Conservation (phyloP, 257 asterid genomes). For the Penstemon newberryi region DNA sequence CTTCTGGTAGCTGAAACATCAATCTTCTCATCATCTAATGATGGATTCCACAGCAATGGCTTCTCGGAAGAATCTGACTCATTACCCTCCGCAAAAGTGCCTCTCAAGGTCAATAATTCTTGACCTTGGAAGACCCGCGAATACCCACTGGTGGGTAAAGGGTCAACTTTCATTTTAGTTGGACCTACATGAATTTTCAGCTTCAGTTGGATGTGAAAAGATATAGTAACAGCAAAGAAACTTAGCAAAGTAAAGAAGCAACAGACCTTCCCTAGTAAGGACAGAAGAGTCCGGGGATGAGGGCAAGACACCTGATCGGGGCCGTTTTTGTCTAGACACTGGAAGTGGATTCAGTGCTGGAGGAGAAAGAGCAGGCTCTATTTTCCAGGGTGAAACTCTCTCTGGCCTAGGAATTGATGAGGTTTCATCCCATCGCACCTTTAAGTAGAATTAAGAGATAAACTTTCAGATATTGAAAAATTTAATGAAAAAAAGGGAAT, state of each 20-base stretch:
- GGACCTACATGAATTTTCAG: slow-evolving; percentile 48
- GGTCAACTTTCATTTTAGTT: slow-evolving; percentile 66
- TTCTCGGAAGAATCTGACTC: slow-evolving; percentile 72
- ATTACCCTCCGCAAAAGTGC: slow-evolving; percentile 56
- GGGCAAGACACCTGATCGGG: slow-evolving; percentile 65
- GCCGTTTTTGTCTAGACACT: slow-evolving; percentile 71
- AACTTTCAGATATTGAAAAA: slow-evolving; percentile 21
- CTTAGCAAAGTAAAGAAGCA: slow-evolving; percentile 11
- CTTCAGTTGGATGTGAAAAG: slow-evolving; percentile 3
- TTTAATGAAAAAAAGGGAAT: slow-evolving; percentile 1
- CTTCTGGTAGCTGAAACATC: slow-evolving; percentile 48
- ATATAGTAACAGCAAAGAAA: slow-evolving; percentile 21
- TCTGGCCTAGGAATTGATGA: slow-evolving; percentile 87
- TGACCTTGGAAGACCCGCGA: slow-evolving; percentile 96
- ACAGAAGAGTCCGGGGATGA: slow-evolving; percentile 79
- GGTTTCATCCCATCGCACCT: slow-evolving; percentile 98
- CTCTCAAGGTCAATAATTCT: slow-evolving; percentile 81
- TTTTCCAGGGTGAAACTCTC: slow-evolving; percentile 94
- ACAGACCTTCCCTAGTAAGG: slow-evolving; percentile 80
- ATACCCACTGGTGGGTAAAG: slow-evolving; percentile 63
- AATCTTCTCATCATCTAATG: slow-evolving; percentile 61
- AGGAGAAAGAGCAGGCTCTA: slow-evolving; percentile 87
- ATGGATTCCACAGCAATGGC: slow-evolving; percentile 52
- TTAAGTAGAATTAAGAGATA: slow-evolving; percentile 17
- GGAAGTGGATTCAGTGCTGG: slow-evolving; percentile 86